Percentiles rank a stretch among this genome's conserved stretches.
phyloP scores from a whole-genome alignment of 2,329 filamentous ascomycete genomes.

The Aspergillus flavus region DNA sequence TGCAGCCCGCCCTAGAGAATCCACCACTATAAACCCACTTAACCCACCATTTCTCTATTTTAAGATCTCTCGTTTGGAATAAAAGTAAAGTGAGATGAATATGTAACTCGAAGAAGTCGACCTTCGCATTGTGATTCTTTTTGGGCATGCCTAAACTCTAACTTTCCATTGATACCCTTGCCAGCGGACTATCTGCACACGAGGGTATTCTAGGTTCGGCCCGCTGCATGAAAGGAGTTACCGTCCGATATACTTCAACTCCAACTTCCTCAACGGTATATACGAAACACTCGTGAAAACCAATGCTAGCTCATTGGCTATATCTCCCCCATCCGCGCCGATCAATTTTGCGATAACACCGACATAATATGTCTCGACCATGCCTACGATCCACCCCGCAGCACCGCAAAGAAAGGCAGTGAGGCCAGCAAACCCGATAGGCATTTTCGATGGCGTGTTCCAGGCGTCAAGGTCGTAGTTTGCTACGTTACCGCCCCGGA shows the following conservation, averaged over 20 bases:
- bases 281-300: slow-evolving; percentile 53
- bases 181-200: not conserved
- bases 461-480: slow-evolving; percentile 55
- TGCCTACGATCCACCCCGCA: slow-evolving; percentile 58
- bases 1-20: not conserved
- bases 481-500: slow-evolving; percentile 45
- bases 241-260: slow-evolving; percentile 51
- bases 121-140: not conserved
- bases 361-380: slow-evolving; percentile 61
- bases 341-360: slow-evolving; percentile 51
- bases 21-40: not conserved
- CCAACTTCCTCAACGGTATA: slow-evolving; percentile 52
- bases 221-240: slow-evolving; percentile 20
- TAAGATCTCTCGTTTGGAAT: not conserved
- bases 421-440: slow-evolving; percentile 48
- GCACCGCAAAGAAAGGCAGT: slow-evolving; percentile 50
- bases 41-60: not conserved
- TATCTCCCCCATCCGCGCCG: slow-evolving; percentile 50
- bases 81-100: not conserved
- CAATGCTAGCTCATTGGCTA: slow-evolving; percentile 57
- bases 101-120: not conserved
- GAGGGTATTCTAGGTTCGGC: not conserved
- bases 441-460: slow-evolving; percentile 49
- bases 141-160: not conserved
- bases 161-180: not conserved